phyloP scores from a whole-genome alignment of 352 stramenopile species.

The Globisporangium viniferum region DNA sequence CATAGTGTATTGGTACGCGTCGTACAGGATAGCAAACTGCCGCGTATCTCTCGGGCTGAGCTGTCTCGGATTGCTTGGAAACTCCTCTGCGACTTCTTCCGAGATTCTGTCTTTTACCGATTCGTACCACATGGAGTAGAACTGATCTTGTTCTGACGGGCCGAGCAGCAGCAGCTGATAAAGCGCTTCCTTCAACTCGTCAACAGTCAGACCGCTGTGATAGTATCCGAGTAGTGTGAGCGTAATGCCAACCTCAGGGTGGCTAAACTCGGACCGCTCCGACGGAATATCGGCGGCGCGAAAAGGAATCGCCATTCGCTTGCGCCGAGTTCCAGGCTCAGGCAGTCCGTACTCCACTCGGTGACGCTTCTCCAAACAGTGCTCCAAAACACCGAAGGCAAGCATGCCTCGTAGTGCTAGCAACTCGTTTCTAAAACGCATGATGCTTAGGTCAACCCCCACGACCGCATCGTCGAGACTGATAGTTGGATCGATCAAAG shows the following conservation, averaged over 20 bases:
- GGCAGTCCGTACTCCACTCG: conserved; percentile 79
- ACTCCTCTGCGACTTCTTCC: conserved; percentile 39
- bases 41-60: too few relatives aligned
- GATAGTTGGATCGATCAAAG: conserved; percentile 33
- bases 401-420: conserved; percentile 74
- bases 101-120: conserved; percentile 22
- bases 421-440: conserved; percentile 27
- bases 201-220: conserved; percentile 46
- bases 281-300: conserved; percentile 80
- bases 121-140: too few relatives aligned
- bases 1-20: too few relatives aligned
- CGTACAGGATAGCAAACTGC: too few relatives aligned
- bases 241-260: conserved; percentile 83
- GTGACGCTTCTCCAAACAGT: conserved; percentile 85
- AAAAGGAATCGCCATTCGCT: conserved; percentile 86
- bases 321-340: conserved; percentile 31
- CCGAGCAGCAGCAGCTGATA: too few relatives aligned
- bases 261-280: conserved; percentile 84
- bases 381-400: conserved; percentile 71
- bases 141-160: too few relatives aligned
- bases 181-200: too few relatives aligned
- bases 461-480: conserved; percentile 25
- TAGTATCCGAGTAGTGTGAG: conserved; percentile 88
- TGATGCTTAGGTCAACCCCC: conserved; percentile 15
- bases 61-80: conserved; percentile 35